These are phyloP conservation scores for Pythium utonaiense DNA, from an alignment of 352 stramenopile species.

Conservation along the genomic window DNA sequence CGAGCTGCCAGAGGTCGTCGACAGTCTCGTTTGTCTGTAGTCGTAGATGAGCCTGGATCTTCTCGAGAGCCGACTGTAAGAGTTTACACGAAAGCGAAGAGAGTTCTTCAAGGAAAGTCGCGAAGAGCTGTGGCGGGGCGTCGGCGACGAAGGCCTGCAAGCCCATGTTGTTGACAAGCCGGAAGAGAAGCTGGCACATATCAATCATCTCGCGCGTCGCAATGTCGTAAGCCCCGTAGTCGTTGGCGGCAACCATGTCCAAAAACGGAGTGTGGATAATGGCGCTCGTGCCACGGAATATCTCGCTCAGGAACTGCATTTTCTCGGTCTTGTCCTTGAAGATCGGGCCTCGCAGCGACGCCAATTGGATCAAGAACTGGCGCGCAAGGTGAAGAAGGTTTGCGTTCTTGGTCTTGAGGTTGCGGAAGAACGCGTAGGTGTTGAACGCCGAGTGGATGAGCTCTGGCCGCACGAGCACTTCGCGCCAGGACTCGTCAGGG, in stretches of 20 bases:
- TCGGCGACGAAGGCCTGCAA: conserved; percentile 44
- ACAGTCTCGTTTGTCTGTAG: conserved; percentile 42
- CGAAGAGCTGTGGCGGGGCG: conserved; percentile 41
- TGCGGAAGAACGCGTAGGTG: conserved; percentile 79
- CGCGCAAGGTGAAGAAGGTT: conserved; percentile 69
- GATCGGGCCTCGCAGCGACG: conserved; percentile 67
- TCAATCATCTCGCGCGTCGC: conserved; percentile 82
- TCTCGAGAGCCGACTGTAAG: conserved; percentile 57
- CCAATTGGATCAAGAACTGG: conserved; percentile 79
- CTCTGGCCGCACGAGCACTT: conserved; percentile 58
- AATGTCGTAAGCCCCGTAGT: conserved; percentile 63
- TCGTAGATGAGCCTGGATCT: conserved; percentile 54
- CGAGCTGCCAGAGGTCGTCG: conserved; percentile 80
- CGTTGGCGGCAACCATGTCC: conserved; percentile 57
- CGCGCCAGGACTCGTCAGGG: conserved; percentile 64
- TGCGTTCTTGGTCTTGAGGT: conserved; percentile 62
- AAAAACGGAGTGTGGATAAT: conserved; percentile 73
- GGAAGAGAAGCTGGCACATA: conserved; percentile 76
- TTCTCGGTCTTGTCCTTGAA: conserved; percentile 62
- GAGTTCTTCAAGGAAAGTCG: conserved; percentile 62
- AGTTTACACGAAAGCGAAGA: conserved; percentile 67
- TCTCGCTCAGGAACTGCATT: conserved; percentile 64
- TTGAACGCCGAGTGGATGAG: conserved; percentile 86
- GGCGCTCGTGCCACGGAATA: conserved; percentile 58
- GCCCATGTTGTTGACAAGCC: conserved; percentile 73